Evolutionary conservation across 2,329 filamentous ascomycete species (phyloP).

Genomic region (Fusarium robinianum): DNA sequence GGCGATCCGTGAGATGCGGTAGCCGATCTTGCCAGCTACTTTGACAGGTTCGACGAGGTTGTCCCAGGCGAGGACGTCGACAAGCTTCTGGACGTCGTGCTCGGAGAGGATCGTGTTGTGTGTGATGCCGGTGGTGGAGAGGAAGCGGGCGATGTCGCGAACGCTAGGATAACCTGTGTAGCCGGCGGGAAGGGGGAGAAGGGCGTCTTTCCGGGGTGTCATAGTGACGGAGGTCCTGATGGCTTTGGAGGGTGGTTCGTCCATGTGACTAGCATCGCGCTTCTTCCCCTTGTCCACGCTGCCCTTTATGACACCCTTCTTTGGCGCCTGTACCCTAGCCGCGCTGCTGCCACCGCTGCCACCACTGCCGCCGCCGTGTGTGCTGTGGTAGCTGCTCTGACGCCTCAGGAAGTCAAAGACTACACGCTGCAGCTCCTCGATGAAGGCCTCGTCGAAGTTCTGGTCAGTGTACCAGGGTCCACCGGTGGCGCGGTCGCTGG

Average conservation of each 20-base stretch:
- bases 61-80: conserved; percentile 89
- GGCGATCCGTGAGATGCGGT: conserved; percentile 56
- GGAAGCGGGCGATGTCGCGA: conserved; percentile 73
- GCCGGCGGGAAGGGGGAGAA: conserved; percentile 63
- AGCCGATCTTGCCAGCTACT: conserved; percentile 55
- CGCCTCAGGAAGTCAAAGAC: conserved; percentile 75
- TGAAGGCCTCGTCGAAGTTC: conserved; percentile 86
- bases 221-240: conserved; percentile 30
- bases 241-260: conserved; percentile 38
- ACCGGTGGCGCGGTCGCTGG: conserved; percentile 87
- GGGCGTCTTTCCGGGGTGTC: conserved; percentile 42
- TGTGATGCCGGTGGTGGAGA: conserved; percentile 71
- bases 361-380: conserved; percentile 40
- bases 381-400: conserved; percentile 69
- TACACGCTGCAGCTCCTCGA: conserved; percentile 73
- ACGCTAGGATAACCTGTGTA: conserved; percentile 83
- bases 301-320: conserved; percentile 60
- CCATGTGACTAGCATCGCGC: conserved; percentile 51
- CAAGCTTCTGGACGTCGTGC: conserved; percentile 79
- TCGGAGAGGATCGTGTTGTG: conserved; percentile 72
- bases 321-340: conserved; percentile 53
- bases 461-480: conserved; percentile 95
- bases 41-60: conserved; percentile 74
- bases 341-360: too few relatives aligned
- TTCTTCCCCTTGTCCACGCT: conserved; percentile 53